Evolutionary conservation across 1,284 basidiomycete species (phyloP).

Genomic region (Vanrija pseudolonga): DNA sequence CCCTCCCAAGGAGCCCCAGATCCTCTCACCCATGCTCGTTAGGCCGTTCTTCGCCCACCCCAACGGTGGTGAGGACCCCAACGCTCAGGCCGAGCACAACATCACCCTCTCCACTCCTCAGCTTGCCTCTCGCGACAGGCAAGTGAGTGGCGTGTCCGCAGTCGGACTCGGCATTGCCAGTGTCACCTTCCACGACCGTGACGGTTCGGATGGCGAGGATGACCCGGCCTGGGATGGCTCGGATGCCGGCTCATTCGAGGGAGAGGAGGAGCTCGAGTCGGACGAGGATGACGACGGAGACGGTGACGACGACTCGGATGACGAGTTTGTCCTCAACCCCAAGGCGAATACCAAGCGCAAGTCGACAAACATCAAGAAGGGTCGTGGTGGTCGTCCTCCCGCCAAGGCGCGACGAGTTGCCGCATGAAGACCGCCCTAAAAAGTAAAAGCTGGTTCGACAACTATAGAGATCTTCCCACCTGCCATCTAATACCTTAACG

Average conservation of each 20-base stretch:
- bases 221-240: slow-evolving; percentile 10
- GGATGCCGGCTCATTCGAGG: slow-evolving; percentile 7
- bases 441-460: too few species aligned
- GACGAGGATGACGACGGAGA: slow-evolving; percentile 13
- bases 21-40: slow-evolving; percentile 5
- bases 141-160: slow-evolving; percentile 22
- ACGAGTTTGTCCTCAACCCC: slow-evolving; percentile 19
- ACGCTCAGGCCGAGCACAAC: slow-evolving; percentile 16
- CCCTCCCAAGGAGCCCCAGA: slow-evolving; percentile 4
- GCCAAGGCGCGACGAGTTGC: too few species aligned
- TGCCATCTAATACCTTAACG: background rate
- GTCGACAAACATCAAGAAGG: background rate
- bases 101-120: slow-evolving; percentile 33
- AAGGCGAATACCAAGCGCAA: slow-evolving; percentile 13
- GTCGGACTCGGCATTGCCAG: slow-evolving; percentile 43
- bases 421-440: too few species aligned
- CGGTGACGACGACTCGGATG: slow-evolving; percentile 12
- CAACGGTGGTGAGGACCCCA: background rate
- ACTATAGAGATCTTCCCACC: too few species aligned
- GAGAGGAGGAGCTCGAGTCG: slow-evolving; percentile 17
- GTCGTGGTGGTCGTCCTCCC: background rate
- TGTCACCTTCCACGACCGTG: slow-evolving; percentile 33
- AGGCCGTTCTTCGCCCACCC: slow-evolving; percentile 5
- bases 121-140: slow-evolving; percentile 9
- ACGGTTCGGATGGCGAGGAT: slow-evolving; percentile 10